Conservation (phyloP, 306 rosid genomes). For the Hippophae tibetana region DNA sequence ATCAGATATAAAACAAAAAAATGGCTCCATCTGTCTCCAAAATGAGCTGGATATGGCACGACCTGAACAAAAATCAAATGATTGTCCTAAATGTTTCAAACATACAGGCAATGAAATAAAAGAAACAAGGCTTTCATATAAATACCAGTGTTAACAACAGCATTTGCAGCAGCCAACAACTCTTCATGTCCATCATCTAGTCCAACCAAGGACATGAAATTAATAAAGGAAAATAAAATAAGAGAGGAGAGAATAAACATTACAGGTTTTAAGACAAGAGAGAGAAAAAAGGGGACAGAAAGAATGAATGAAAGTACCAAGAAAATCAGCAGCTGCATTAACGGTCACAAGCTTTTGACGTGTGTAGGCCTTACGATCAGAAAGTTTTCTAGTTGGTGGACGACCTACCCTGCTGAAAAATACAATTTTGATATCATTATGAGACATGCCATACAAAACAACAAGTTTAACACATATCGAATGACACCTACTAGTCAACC, state of each 20-base stretch:
- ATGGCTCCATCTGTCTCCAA: constrained; percentile 86
- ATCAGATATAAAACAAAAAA: constrained; percentile 63
- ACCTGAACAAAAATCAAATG: constrained; percentile 42
- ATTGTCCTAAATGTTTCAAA: constrained; percentile 20
- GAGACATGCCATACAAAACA: constrained; percentile 18
- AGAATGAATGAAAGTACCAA: constrained; percentile 38
- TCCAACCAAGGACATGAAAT: constrained; percentile 57
- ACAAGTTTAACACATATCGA: constrained; percentile 5
- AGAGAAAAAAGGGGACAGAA: neutral
- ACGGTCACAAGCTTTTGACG: constrained; percentile 76
- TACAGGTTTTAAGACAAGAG: neutral
- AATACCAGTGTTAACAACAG: constrained; percentile 59
- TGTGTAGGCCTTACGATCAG: constrained; percentile 86
- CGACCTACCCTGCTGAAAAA: constrained; percentile 94
- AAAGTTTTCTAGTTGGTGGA: constrained; percentile 89
- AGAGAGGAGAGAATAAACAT: neutral
- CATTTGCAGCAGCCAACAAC: constrained; percentile 81
- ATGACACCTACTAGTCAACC: constrained; percentile 12
- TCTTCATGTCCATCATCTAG: constrained; percentile 89
- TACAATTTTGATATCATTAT: constrained; percentile 27
- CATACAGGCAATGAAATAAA: constrained; percentile 17
- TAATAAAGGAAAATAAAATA: constrained; percentile 22
- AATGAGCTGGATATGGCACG: constrained; percentile 51
- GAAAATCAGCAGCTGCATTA: constrained; percentile 67
- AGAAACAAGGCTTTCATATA: constrained; percentile 20